Evolutionary conservation across 441 rosid genomes (phyloP), one percentile per base, ranked within the genome.

Genomic region (Geranium incanum): DNA sequence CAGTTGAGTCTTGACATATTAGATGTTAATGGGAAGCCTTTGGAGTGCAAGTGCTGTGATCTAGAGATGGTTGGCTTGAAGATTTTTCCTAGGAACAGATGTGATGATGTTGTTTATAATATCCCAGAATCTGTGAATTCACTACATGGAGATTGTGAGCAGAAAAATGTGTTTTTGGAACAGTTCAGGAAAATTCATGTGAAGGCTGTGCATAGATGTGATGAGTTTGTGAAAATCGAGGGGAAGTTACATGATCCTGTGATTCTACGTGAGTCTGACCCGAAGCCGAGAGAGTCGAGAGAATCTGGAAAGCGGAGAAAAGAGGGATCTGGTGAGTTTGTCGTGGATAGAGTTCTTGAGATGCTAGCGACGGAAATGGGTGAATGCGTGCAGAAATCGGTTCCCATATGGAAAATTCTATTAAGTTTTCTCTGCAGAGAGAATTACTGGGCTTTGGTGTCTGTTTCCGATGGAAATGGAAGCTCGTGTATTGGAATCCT

Each of bases 31-130:
- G 89, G 88, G 50, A 89, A 87, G 41, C 95, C 99, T 64, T 67
- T 89, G 79, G 90, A 88, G 77, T 90, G 95, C 79, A 92, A 86
- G 75, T 90, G 85, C 45, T 84, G 89, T 68, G 88, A 85, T 79
- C 85, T 94, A 41, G 84, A 83, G 80, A 78, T 92, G 81, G 75
- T 79, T 62, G 68, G 78, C 77, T 67, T 79, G 71, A 75, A 72
- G 33, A 62, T 69, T 6, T 70, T 36, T 77, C 52, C 69, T 38
- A 65, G 68, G 74, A 69, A 28, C 15, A 74, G 72, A 66, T 43
- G 69, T 36, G 69, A 72, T 23, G 75, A 52, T 66, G 28, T 57
- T 39, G 41, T 69, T 64, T 43, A 41, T 39, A 23, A 41, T 39
- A 23, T 28, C 9, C 23, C 28, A 18, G 85, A 78, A 41, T 67